Percentiles rank a stretch among this genome's conserved stretches.
Conservation (phyloP, 2,329 filamentous ascomycete species). For the Bipolaris zeicola region DNA sequence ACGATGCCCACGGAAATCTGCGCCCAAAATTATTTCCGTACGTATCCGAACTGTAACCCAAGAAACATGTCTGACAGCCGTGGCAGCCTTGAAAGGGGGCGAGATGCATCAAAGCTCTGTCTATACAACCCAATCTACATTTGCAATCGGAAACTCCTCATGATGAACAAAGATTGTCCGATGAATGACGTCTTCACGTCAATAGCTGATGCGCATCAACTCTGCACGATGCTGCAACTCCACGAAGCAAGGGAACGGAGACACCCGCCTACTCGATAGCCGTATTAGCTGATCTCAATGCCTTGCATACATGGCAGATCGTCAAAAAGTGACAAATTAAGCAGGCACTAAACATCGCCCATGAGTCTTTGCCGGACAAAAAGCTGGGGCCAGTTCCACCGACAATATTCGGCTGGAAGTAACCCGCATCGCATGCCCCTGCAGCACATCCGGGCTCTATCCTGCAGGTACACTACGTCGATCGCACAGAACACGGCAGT, state of each 20-base stretch:
- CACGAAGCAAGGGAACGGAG: neutral
- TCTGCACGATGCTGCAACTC: neutral
- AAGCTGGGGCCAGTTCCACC: neutral
- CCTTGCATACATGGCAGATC: neutral
- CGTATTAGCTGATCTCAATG: neutral
- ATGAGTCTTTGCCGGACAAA: neutral
- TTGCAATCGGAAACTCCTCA: neutral
- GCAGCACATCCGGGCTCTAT: neutral
- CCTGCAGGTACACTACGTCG: constrained; percentile 2
- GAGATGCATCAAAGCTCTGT: neutral
- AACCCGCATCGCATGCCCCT: neutral
- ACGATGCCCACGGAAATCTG: neutral
- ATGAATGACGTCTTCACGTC: neutral
- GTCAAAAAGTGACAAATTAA: neutral
- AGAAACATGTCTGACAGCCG: neutral
- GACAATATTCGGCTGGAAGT: neutral
- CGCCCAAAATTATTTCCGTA: neutral
- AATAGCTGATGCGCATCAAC: neutral
- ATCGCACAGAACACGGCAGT: constrained; percentile 3
- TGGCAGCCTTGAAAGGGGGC: neutral
- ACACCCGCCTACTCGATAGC: neutral
- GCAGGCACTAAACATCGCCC: neutral
- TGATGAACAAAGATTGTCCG: neutral
- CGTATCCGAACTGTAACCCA: neutral
- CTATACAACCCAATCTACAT: neutral